phyloP scores from a whole-genome alignment of 1,284 basidiomycete genomes.

The Afroboletus lepidellus region DNA sequence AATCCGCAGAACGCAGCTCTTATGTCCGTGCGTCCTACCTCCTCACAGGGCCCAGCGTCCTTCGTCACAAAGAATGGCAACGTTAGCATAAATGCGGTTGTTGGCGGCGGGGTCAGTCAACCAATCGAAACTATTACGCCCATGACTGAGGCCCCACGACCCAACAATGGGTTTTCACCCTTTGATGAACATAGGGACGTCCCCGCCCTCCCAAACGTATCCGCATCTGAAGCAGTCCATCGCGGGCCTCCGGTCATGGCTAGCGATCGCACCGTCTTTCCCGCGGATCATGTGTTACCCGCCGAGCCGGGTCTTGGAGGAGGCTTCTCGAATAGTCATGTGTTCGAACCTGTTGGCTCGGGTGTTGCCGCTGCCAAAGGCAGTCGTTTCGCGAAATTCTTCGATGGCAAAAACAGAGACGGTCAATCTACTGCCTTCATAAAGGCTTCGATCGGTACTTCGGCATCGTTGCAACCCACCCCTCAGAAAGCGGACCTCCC shows the following conservation, averaged over 20 bases:
- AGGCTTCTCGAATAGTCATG: constrained; percentile 19
- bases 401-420: constrained; percentile 68
- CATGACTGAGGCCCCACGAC: constrained; percentile 28
- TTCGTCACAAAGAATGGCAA: constrained; percentile 26
- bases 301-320: constrained; percentile 20
- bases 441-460: constrained; percentile 41
- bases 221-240: constrained; percentile 36
- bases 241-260: constrained; percentile 28
- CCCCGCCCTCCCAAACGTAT: constrained; percentile 19
- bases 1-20: constrained; percentile 28
- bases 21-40: constrained; percentile 18
- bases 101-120: constrained; percentile 11
- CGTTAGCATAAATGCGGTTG: constrained; percentile 26
- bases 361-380: constrained; percentile 57
- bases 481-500: constrained; percentile 47
- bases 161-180: constrained; percentile 49
- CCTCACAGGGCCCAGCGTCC: constrained; percentile 24
- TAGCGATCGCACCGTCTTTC: constrained; percentile 25
- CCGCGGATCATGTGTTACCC: constrained; percentile 23
- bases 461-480: constrained; percentile 44
- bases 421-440: constrained; percentile 29
- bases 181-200: constrained; percentile 51
- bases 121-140: constrained; percentile 24
- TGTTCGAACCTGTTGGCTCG: constrained; percentile 33
- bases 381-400: constrained; percentile 81